These are phyloP conservation scores for Aspergillus ruber DNA, from an alignment of 2,329 filamentous ascomycete genomes.

Conservation along the genomic window DNA sequence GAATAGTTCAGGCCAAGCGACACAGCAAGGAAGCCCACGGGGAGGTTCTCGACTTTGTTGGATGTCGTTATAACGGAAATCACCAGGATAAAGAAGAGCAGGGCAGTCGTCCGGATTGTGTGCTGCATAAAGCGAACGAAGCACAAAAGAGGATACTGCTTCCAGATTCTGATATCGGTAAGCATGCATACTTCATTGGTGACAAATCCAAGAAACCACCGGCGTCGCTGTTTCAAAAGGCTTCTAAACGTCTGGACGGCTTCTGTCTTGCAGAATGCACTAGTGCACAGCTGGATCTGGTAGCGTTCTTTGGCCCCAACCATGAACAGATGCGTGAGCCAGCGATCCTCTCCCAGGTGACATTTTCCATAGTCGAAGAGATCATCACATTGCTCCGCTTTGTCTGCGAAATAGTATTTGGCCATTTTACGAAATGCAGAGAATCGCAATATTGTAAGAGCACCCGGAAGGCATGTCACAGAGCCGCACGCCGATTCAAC, in stretches of 20 bases:
- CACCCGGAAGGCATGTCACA: conserved; percentile 89
- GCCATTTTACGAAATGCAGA: conserved; percentile 95
- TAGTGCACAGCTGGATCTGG: conserved; percentile 96
- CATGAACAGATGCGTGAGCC: conserved; percentile 98
- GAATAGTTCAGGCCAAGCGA: conserved; percentile 90
- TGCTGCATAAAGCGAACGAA: conserved; percentile 90
- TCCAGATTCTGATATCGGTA: conserved; percentile 88
- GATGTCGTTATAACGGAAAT: conserved; percentile 80
- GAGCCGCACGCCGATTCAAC: conserved; percentile 92
- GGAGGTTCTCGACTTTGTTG: conserved; percentile 69
- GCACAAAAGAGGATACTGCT: conserved; percentile 77
- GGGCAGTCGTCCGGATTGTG: conserved; percentile 86
- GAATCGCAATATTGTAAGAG: conserved; percentile 91
- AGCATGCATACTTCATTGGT: conserved; percentile 98
- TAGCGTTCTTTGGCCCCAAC: conserved; percentile 87
- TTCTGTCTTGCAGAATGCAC: conserved; percentile 96
- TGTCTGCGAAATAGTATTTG: conserved; percentile 97
- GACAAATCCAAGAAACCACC: conserved; percentile 96
- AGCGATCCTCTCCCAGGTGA: conserved; percentile 89
- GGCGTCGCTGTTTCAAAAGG: conserved; percentile 84
- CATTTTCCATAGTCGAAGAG: conserved; percentile 95
- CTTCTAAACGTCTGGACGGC: conserved; percentile 82
- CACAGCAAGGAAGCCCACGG: conserved; percentile 87
- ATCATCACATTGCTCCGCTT: conserved; percentile 90
- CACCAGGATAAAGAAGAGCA: conserved; percentile 91